phyloP scores from a whole-genome alignment of 352 stramenopile species.

The Aphanomyces stellatus region DNA sequence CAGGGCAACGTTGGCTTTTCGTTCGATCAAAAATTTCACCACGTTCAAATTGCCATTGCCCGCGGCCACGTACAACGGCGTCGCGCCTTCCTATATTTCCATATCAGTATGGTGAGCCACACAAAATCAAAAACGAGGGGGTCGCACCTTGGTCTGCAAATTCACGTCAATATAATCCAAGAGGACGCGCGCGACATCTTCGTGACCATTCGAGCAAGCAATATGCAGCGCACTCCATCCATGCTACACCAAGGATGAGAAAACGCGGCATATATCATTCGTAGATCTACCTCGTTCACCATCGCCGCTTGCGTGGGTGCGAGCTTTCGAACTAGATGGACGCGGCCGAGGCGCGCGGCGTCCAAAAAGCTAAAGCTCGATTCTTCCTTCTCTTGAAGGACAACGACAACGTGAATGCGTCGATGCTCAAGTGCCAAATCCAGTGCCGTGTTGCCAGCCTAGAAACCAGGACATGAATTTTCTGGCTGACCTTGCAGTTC shows the following conservation, averaged over 20 bases:
- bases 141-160: conserved; percentile 2
- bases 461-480: not conserved
- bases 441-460: not conserved
- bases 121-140: no score
- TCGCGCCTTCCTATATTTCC: conserved; percentile 14
- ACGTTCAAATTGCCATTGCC: conserved; percentile 5
- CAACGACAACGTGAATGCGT: not conserved
- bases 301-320: not conserved
- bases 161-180: not conserved
- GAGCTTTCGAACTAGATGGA: not conserved
- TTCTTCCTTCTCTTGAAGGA: conserved; percentile 4
- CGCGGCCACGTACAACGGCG: conserved; percentile 9
- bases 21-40: not conserved
- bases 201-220: conserved; percentile 6
- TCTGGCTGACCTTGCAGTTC: not conserved
- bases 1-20: not conserved
- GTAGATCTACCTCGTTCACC: not conserved
- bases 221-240: conserved; percentile 11
- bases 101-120: not conserved
- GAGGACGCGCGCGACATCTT: not conserved
- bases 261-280: no score
- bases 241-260: no score
- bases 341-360: not conserved
- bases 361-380: not conserved
- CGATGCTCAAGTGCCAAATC: not conserved